Evolutionary conservation across 78 protist species (phyloP), one percentile per base, ranked within the genome.

Genomic region (Chrysochromulina parva): DNA sequence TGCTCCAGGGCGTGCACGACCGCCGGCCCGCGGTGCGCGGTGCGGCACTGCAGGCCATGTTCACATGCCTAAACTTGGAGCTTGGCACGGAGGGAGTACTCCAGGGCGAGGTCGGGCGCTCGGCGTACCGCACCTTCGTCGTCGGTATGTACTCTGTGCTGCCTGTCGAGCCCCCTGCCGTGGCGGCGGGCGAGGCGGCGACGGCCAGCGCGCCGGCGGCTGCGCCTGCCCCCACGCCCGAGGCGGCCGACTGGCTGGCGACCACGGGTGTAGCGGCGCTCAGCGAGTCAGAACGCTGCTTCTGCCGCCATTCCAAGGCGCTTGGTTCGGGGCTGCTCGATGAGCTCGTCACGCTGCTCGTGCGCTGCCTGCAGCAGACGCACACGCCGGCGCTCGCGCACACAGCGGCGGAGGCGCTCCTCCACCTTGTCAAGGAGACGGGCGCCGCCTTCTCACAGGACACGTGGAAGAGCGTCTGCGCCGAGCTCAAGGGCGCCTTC

Each of bases 291-390:
- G 78, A 69, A 50, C 78, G 78, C 48, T 5, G 50, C 24, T 28
- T 69, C 48, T 69, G 78, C 78, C 50, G 24, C 24, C 38, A 38
- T 38, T 9, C 28, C 14, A 2, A 24, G 16, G 48, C 11, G 24
- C 28, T 69, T 28, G 50, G 22, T 6, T 28, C 78, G 50, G 24
- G 10, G 17, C 50, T n/a, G 53, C 48, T 13, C 50, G 78, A 69
- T 2, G 78, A 69, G 16, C 24, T 69, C 14, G 28, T 69, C 59
- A 1, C 78, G 17, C 6, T 69, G 78, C 50, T 69, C 78, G 78
- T n/a, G 48, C 78, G 78, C 78, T 69, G 78, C 50, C 78, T 69
- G 50, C 78, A 69, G 50, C 78, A 69, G 78, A 28, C 50, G 78
- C 78, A 69, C 50, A 28, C 22, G 16, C 24, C 50, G 14, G 17